Percentiles rank a stretch among this genome's conserved stretches.
These are phyloP conservation scores for Gliomastix tumulicola DNA, from an alignment of 2,329 filamentous ascomycete genomes.

Conservation along the genomic window DNA sequence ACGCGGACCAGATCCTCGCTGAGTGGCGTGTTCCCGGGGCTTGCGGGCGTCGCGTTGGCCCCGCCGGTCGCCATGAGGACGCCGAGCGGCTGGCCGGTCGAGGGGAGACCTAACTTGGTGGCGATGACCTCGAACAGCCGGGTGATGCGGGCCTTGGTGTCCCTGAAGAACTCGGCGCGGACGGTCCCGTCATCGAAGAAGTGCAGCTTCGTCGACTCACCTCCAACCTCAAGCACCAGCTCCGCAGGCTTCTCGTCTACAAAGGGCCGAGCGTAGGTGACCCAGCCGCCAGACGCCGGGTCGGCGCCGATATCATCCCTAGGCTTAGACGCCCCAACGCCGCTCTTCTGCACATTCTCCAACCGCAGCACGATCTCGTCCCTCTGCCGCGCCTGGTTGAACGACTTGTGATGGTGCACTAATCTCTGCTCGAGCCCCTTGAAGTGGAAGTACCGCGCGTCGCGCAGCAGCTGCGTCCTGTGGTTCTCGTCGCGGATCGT, in stretches of 20 bases:
- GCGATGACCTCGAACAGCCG: slow-evolving; percentile 76
- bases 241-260: slow-evolving; percentile 70
- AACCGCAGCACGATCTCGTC: slow-evolving; percentile 74
- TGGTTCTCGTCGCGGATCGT: slow-evolving; percentile 71
- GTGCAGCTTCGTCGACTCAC: slow-evolving; percentile 55
- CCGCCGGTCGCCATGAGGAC: slow-evolving; percentile 62
- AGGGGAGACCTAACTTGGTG: slow-evolving; percentile 67
- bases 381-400: slow-evolving; percentile 61
- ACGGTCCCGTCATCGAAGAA: slow-evolving; percentile 22
- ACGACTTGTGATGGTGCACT: slow-evolving; percentile 68
- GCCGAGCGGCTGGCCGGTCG: slow-evolving; percentile 52
- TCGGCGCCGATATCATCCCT: slow-evolving; percentile 11
- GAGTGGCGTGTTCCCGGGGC: slow-evolving; percentile 62
- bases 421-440: slow-evolving; percentile 85
- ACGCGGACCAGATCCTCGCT: slow-evolving; percentile 65
- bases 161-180: slow-evolving; percentile 67
- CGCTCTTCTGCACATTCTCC: slow-evolving; percentile 84
- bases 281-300: slow-evolving; percentile 37
- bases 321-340: slow-evolving; percentile 51
- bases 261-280: slow-evolving; percentile 78
- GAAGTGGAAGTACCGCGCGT: slow-evolving; percentile 90
- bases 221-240: slow-evolving; percentile 73
- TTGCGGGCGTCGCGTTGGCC: slow-evolving; percentile 25
- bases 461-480: slow-evolving; percentile 68
- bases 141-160: slow-evolving; percentile 62